A percentile compares a stretch with the other conserved stretches of the same genome.
Evolutionary conservation across 2,329 filamentous ascomycete genomes (phyloP).

Genomic region (Coniochaeta ligniaria): DNA sequence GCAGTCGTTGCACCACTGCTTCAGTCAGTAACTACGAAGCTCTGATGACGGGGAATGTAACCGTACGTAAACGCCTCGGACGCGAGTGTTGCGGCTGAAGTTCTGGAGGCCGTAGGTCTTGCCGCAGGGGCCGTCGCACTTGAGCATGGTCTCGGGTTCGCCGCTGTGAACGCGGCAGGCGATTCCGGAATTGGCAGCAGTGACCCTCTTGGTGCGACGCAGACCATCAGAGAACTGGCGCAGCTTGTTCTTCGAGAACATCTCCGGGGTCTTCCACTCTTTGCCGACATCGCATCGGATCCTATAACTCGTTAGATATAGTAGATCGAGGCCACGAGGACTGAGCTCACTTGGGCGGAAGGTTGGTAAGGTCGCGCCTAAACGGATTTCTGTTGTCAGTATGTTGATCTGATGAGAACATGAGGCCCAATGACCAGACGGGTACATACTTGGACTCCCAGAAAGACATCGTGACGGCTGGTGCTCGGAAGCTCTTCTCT

Average conservation of each 20-base stretch:
- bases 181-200: conserved; percentile 15
- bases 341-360: not conserved
- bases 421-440: not conserved
- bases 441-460: not conserved
- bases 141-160: conserved; percentile 6
- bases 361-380: not conserved
- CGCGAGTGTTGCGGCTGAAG: conserved; percentile 27
- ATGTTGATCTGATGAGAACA: not conserved
- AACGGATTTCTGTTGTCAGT: not conserved
- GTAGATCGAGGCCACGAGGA: not conserved
- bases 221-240: conserved; percentile 14
- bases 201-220: conserved; percentile 7
- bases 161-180: conserved; percentile 20
- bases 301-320: not conserved
- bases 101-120: conserved; percentile 13
- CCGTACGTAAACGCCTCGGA: conserved; percentile 20
- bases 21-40: conserved; percentile 2
- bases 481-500: not conserved
- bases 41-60: not conserved
- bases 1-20: conserved; percentile 27
- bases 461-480: not conserved
- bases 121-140: conserved; percentile 24
- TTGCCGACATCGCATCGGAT: conserved; percentile 22
- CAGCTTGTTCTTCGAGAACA: conserved; percentile 23
- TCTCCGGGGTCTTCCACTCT: conserved; percentile 17